phyloP scores from a whole-genome alignment of 2,329 filamentous ascomycete genomes.

The Fusarium globosum region DNA sequence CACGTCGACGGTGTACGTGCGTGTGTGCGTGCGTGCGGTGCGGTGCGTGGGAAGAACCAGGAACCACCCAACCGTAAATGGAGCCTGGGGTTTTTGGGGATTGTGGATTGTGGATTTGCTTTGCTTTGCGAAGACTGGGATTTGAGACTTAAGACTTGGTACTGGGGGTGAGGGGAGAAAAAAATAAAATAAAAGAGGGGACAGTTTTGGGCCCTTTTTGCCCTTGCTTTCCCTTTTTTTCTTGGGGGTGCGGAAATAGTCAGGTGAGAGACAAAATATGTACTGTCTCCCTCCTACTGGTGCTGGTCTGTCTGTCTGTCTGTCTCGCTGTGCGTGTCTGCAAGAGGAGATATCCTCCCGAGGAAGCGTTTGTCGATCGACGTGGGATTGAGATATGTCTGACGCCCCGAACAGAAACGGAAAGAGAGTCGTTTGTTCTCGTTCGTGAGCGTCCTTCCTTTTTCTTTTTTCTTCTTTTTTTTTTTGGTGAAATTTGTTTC shows the following conservation, averaged over 20 bases:
- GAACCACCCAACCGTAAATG: conserved; percentile 41
- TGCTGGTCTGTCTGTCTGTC: not conserved
- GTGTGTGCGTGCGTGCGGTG: not conserved
- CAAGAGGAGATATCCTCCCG: conserved; percentile 19
- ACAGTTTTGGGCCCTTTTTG: conserved; percentile 29
- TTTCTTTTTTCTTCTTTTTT: not conserved
- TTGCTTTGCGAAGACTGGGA: conserved; percentile 28
- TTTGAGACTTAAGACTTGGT: conserved; percentile 27
- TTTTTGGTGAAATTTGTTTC: not conserved
- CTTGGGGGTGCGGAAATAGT: conserved; percentile 39
- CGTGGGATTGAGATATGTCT: conserved; percentile 2
- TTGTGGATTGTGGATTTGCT: conserved; percentile 36
- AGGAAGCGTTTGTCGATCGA: not conserved
- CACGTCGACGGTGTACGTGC: conserved; percentile 14
- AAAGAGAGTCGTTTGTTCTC: not conserved
- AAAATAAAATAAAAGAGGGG: conserved; percentile 31
- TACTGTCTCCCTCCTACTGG: conserved; percentile 19
- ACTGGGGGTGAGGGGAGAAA: conserved; percentile 33
- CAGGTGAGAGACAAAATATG: conserved; percentile 35
- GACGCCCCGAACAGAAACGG: not conserved
- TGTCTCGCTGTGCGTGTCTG: conserved; percentile 7
- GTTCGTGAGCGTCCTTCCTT: not conserved
- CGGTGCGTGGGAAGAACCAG: conserved; percentile 35
- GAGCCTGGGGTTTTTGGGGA: conserved; percentile 39
- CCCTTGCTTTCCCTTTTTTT: conserved; percentile 16